Evolutionary conservation across 2,329 filamentous ascomycete species (phyloP), one percentile per base, ranked within the genome.

Genomic region (Ophiostoma pallidulum): DNA sequence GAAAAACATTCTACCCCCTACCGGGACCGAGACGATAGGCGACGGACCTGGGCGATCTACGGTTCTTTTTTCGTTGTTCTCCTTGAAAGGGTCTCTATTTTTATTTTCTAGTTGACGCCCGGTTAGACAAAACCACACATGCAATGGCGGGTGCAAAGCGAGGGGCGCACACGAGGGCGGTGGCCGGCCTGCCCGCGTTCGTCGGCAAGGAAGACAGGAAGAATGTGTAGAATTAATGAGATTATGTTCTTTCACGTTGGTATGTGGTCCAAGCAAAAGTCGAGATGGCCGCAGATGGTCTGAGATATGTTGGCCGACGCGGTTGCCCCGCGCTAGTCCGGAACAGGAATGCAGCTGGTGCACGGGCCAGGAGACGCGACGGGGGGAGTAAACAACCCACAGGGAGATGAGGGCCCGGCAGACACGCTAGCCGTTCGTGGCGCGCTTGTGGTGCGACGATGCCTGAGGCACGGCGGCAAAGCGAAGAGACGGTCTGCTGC

Each of bases 321-420:
- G 48, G 36, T 36, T 49, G 18, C 45, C 41, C 47, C 48, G 47
- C 52, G 48, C 53, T 55, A 55, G 52, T 41, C 41, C 18, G 1
- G 2, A 42, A 36, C 16, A 37, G 43, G 51, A 45, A 45, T 20
- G 41, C 9, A 55, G 51, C 46, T 52, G 8, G 49, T n/a, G 50
- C 53, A 55, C 50, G 39, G 46, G 32, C 51, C 50, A 38, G 13
- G 14, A 41, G 45, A 51, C 45, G 49, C 49, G 41, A 41, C 49
- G n/a, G 19, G 35, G 33, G 8, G 14, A 41, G 49, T 44, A 47
- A 41, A 53, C 47, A 45, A 47, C 22, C 16, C 31, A 29, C 19
- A 26, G 38, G 47, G 47, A 42, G 41, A 49, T 45, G 41, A 49
- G 28, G 41, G 37, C 33, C 29, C 20, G 14, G 47, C 36, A 37